Base-by-base conservation (phyloP, 139 green algal species). In the Penium margaritaceum region DNA sequence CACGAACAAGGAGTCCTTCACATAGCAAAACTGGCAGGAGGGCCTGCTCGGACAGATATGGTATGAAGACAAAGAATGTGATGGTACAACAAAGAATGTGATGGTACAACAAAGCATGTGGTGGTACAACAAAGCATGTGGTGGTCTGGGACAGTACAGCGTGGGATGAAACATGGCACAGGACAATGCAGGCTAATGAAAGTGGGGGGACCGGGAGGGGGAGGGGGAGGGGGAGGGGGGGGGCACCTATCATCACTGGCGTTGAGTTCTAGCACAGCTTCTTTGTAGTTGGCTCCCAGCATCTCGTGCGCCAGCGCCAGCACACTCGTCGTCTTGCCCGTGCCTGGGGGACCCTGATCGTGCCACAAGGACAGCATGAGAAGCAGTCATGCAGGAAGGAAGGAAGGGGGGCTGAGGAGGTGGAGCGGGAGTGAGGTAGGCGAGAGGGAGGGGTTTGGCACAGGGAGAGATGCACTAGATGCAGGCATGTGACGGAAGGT, bases 211-310 rank as follows among this genome's bases (percentile, higher is more conserved):
- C 9, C 41, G 41, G 9, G 41, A 51, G 41, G 9, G 41, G 12
- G 41, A 12, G 41, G 12, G 9, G 12, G 9, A 51, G 41, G 12
- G 41, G 41, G 12, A 9, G 12, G 41, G 12, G 12, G 41, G 41
- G 41, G 12, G 9, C 5, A 80, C 74, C 74, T 87, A 76, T 99
- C 95, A 68, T 99, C 92, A 5, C 89, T 96, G 2, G 95, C 95
- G 72, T 99, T 99, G 5, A 99, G 88, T 81, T 97, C 92, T 65
- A 99, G 84, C 14, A 99, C 91, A 0, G 83, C 93, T 7, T 98
- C 91, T 57, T 91, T 92, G 77, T 87, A 91, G 36, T 67, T 77
- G 21, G 85, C 68, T 0, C 95, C 95, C 69, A 98, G 86, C 69
- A 99, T 84, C 71, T 89, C 85, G 46, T 86, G 87, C 1, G 94